A percentile compares a stretch with the other conserved stretches of the same genome.
phyloP scores from a whole-genome alignment of 805 yeast genomes.

The Myxozyma mucilagina region DNA sequence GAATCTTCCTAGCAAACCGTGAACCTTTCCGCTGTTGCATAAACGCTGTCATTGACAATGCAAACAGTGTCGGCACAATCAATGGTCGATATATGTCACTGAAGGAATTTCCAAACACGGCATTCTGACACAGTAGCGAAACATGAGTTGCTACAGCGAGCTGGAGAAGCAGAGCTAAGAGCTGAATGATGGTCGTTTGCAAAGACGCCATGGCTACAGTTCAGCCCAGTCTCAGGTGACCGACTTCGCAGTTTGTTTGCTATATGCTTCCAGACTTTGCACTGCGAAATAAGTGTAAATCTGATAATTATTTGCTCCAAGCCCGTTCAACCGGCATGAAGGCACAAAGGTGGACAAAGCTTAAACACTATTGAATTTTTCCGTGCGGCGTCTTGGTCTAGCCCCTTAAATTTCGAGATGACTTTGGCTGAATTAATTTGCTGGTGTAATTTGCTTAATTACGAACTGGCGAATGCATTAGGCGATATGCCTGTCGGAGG shows the following conservation, averaged over 20 bases:
- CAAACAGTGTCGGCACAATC: conserved; percentile 2
- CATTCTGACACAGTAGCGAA: conserved; percentile 6
- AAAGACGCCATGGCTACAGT: conserved; percentile 5
- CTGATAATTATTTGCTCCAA: too few species aligned
- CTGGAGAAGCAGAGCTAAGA: conserved; percentile 13
- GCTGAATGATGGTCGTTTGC: neutral
- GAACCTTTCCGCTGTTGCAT: neutral
- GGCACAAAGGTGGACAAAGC: too few species aligned
- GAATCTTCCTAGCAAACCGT: neutral
- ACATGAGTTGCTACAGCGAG: conserved; percentile 10
- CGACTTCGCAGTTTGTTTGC: neutral
- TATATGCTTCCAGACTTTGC: too few species aligned
- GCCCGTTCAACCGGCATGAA: too few species aligned
- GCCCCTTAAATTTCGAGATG: too few species aligned
- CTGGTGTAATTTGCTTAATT: too few species aligned
- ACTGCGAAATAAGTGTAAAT: too few species aligned
- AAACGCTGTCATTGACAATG: conserved; percentile 1
- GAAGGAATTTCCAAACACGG: conserved; percentile 18
- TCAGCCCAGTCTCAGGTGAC: neutral
- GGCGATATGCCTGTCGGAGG: neutral
- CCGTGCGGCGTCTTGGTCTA: too few species aligned
- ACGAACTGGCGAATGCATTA: too few species aligned
- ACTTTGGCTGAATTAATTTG: too few species aligned
- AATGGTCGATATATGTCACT: conserved; percentile 11
- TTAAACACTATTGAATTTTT: too few species aligned